Base-by-base conservation (phyloP, 192 early-diverging fungal species). In the Coemansia sp. region DNA sequence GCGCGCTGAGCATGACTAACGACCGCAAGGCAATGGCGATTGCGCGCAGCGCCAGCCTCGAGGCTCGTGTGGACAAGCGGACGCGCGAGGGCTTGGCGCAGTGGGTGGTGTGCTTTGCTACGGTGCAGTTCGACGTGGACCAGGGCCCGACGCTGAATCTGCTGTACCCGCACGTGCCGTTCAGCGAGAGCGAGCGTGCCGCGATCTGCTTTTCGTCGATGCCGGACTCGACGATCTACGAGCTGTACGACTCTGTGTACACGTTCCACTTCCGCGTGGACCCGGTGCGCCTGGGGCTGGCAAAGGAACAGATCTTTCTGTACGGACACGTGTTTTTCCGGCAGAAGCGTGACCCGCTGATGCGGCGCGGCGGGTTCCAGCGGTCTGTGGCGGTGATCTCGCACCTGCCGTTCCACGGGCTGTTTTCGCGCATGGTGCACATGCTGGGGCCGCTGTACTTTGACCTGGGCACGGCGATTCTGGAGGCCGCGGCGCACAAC, bases 291-390 rank as follows among this genome's bases (percentile, higher is more conserved):
- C 82, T 78, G 17, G 66, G 76, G 25, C 66, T 77, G 64, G 61
- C 77, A 51, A 79, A 73, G 63, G 78, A 76, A 57, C 63, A 42
- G 32, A 57, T 81, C 22, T 81, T 81, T 20, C 67, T 81, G 45
- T 71, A 98, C 76, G 94, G 93, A 31, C 94, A 96, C 83, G 95
- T 94, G 11, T 96, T 95, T 68, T 98, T 98, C 68, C 84, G 95
- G 28, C 95, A 98, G 73, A 89, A 94, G 73, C 86, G 89, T 72
- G 95, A 98, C 73, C 79, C 87, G 12, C 76, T 85, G 29, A 91
- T 96, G 67, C 82, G 90, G 12, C 88, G 96, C 45, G 96, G 96
- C 18, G 96, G 89, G 57, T 94, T 96, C 70, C 96, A 96, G 82
- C 96, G 96, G 71, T 92, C 93, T 0, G 72, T 96, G 17, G 96